A percentile compares a stretch with the other conserved stretches of the same genome.
Conservation (phyloP, 805 yeast genomes). For the Wickerhamiella alocasiicola region DNA sequence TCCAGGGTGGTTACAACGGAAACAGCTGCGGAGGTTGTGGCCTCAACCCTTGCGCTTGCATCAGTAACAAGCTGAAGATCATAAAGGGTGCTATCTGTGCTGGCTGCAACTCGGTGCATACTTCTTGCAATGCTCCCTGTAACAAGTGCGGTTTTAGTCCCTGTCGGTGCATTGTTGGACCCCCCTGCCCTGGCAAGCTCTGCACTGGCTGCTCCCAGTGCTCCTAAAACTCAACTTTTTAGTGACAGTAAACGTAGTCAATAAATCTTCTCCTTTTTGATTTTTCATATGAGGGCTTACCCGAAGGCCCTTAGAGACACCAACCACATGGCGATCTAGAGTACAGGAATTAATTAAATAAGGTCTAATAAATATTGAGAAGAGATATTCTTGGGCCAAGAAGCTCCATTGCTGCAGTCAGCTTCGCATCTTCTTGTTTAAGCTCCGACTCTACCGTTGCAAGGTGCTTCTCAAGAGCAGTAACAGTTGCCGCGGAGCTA, state of each 20-base stretch:
- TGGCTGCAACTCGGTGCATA: not conserved
- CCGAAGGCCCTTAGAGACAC: too few species aligned
- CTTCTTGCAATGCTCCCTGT: not conserved
- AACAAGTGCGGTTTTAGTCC: not conserved
- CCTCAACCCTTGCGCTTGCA: constrained; percentile 5
- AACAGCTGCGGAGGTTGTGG: not conserved
- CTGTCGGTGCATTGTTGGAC: too few species aligned
- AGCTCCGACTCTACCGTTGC: constrained; percentile 27
- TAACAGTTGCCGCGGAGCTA: constrained; percentile 11
- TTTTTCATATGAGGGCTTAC: too few species aligned
- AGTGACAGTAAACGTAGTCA: constrained; percentile 6
- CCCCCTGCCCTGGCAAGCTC: constrained; percentile 8
- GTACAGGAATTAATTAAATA: too few species aligned
- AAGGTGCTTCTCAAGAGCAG: constrained; percentile 6
- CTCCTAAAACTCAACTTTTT: too few species aligned
- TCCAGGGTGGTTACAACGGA: not conserved
- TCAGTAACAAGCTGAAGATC: not conserved
- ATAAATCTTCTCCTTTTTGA: too few species aligned
- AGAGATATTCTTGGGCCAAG: constrained; percentile 1
- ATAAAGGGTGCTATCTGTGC: not conserved
- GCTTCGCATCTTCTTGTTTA: constrained; percentile 30
- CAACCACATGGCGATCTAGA: too few species aligned
- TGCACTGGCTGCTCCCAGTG: constrained; percentile 9
- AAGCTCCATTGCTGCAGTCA: constrained; percentile 17
- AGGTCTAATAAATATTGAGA: constrained; percentile 5